Evolutionary conservation across 192 early-diverging fungal species (phyloP).

Genomic region (Podila horticola): DNA sequence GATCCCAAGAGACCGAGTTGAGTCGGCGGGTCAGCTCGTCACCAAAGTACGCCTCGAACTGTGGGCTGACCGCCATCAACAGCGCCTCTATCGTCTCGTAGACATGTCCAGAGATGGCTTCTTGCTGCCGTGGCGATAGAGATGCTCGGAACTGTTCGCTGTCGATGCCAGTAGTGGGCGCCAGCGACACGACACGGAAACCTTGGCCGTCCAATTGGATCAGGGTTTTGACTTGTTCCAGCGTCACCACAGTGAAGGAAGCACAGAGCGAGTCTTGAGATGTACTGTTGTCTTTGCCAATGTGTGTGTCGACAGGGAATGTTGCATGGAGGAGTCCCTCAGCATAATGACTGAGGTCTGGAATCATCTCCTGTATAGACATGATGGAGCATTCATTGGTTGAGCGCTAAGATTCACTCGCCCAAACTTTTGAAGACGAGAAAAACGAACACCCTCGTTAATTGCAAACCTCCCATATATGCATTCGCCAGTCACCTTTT

Average conservation of each 20-base stretch:
- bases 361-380: constrained; percentile 18
- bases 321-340: constrained; percentile 23
- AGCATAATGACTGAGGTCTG: constrained; percentile 34
- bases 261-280: not conserved
- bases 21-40: constrained; percentile 27
- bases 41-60: constrained; percentile 43
- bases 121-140: constrained; percentile 16
- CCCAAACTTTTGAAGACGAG: not conserved
- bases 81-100: constrained; percentile 46
- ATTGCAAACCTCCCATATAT: too few relatives aligned
- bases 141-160: not conserved
- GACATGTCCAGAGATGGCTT: constrained; percentile 17
- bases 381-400: not conserved
- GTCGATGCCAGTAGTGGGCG: not conserved
- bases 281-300: not conserved
- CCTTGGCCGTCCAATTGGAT: constrained; percentile 22
- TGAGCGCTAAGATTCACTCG: not conserved
- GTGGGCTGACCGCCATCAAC: constrained; percentile 43
- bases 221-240: constrained; percentile 1
- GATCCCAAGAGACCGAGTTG: constrained; percentile 21
- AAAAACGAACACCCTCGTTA: too few relatives aligned
- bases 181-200: constrained; percentile 4
- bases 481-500: too few relatives aligned
- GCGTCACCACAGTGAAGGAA: constrained; percentile 18
- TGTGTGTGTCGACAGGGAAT: constrained; percentile 16